These are phyloP conservation scores for Chlorella variabilis DNA, from an alignment of 163 green algal genomes.

Conservation along the genomic window DNA sequence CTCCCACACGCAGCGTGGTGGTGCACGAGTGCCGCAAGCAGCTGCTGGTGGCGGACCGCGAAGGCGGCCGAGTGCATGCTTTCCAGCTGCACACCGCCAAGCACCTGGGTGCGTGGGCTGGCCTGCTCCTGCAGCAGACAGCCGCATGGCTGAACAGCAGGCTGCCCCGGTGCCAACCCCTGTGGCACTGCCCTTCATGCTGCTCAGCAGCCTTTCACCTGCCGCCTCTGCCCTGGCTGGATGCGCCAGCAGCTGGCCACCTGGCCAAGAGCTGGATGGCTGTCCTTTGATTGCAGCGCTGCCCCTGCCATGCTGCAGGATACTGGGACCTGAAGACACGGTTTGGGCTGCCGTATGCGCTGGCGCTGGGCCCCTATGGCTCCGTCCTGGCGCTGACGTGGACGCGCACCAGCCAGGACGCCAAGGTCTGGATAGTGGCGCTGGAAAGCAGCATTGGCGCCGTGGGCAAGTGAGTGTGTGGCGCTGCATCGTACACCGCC, in stretches of 20 bases:
- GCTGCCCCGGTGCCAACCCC: too few species aligned
- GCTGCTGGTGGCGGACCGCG: conserved; percentile 76
- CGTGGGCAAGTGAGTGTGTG: background rate
- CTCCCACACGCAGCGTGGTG: conserved; percentile 65
- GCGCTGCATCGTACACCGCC: too few species aligned
- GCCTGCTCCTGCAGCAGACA: background rate
- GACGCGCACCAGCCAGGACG: conserved; percentile 24
- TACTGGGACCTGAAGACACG: conserved; percentile 37
- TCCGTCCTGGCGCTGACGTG: conserved; percentile 72
- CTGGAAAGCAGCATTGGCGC: conserved; percentile 30
- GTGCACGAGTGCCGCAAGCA: conserved; percentile 78
- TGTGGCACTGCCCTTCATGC: too few species aligned
- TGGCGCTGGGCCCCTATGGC: conserved; percentile 77
- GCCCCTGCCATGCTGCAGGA: too few species aligned
- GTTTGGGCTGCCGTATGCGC: conserved; percentile 65
- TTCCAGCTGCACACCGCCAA: conserved; percentile 54
- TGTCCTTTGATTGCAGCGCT: too few species aligned
- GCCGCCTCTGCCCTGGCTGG: background rate
- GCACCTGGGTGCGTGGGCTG: background rate
- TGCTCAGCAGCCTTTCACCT: background rate
- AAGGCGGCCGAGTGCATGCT: conserved; percentile 59
- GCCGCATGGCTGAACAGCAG: too few species aligned
- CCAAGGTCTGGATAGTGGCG: conserved; percentile 39
- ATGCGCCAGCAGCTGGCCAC: too few species aligned
- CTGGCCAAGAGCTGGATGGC: too few species aligned